These are phyloP conservation scores for Cladosporium sphaerospermum DNA, from an alignment of 2,329 filamentous ascomycete genomes.

Conservation along the genomic window DNA sequence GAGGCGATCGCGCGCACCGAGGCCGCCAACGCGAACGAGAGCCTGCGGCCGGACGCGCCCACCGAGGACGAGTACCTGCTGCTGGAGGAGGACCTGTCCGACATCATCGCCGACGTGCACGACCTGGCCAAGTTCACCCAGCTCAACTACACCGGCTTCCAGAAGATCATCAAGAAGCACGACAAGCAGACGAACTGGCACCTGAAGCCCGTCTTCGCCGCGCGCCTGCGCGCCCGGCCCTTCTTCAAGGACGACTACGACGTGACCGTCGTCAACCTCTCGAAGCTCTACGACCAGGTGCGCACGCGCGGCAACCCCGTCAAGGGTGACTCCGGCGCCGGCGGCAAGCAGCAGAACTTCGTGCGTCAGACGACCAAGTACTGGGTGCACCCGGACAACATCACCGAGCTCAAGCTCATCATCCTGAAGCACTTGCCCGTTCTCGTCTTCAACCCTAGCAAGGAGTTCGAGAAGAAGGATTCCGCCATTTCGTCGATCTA, in stretches of 20 bases:
- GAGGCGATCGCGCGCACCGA: constrained; percentile 71
- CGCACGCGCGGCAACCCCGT: constrained; percentile 87
- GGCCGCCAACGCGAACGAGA: constrained; percentile 27
- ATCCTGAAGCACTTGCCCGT: constrained; percentile 96
- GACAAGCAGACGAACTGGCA: constrained; percentile 91
- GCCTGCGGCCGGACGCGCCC: constrained; percentile 42
- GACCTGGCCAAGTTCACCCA: constrained; percentile 97
- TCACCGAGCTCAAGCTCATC: constrained; percentile 95
- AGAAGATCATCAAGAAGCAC: constrained; percentile 99
- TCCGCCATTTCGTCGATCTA: constrained; percentile 97
- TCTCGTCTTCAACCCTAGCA: constrained; percentile 92
- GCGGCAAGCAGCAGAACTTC: constrained; percentile 89
- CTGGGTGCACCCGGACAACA: constrained; percentile 98
- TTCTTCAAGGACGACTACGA: constrained; percentile 99
- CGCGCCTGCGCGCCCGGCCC: constrained; percentile 87
- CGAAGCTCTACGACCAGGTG: constrained; percentile 89
- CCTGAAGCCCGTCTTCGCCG: constrained; percentile 90
- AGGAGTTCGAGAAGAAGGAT: constrained; percentile 87
- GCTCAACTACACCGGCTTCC: constrained; percentile 97
- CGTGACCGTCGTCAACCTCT: constrained; percentile 87
- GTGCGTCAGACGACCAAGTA: constrained; percentile 97
- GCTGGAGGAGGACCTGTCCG: constrained; percentile 88
- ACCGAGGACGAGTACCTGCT: constrained; percentile 90
- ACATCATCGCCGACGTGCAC: constrained; percentile 97
- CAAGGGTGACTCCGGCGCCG: constrained; percentile 85